These are phyloP conservation scores for Phialemonium atrogriseum DNA, from an alignment of 2,329 filamentous ascomycete genomes.

Conservation along the genomic window DNA sequence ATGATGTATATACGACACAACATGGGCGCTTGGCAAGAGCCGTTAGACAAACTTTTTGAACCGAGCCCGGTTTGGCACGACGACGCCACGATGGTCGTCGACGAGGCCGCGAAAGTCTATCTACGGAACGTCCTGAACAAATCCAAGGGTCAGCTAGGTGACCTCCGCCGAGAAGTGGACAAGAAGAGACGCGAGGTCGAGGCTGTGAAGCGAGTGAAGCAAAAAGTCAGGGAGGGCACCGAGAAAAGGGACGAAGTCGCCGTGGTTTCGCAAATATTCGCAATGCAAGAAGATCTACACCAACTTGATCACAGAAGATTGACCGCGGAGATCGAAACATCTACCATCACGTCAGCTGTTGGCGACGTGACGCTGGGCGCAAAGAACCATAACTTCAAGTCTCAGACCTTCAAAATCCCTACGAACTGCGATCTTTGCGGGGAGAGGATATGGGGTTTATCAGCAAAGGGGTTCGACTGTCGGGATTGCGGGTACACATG, in stretches of 20 bases:
- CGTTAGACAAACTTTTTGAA: slow-evolving; percentile 77
- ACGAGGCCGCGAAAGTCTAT: slow-evolving; percentile 83
- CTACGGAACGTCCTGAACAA: slow-evolving; percentile 86
- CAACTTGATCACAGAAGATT: slow-evolving; percentile 75
- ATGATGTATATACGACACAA: slow-evolving; percentile 99
- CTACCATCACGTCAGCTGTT: slow-evolving; percentile 82
- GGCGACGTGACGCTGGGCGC: slow-evolving; percentile 89
- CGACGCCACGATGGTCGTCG: slow-evolving; percentile 75
- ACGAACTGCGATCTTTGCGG: slow-evolving; percentile 97
- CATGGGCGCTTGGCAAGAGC: slow-evolving; percentile 72
- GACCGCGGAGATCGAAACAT: slow-evolving; percentile 86
- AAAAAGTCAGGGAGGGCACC: slow-evolving; percentile 70
- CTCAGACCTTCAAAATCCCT: slow-evolving; percentile 98
- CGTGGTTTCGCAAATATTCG: slow-evolving; percentile 74
- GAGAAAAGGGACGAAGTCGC: slow-evolving; percentile 87
- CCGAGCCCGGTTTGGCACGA: slow-evolving; percentile 97
- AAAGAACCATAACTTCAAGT: slow-evolving; percentile 94
- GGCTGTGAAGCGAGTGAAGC: slow-evolving; percentile 61
- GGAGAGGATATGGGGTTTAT: slow-evolving; percentile 93
- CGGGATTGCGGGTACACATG: slow-evolving; percentile 96
- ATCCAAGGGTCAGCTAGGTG: slow-evolving; percentile 75
- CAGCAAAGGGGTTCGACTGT: slow-evolving; percentile 93
- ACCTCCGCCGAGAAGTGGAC: slow-evolving; percentile 75
- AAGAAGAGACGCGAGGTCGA: slow-evolving; percentile 83
- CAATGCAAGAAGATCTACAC: slow-evolving; percentile 76